Percentiles rank a stretch among this genome's conserved stretches.
Evolutionary conservation across 768 basidiomycete genomes (phyloP).

Genomic region (Agaricus subrufescens): DNA sequence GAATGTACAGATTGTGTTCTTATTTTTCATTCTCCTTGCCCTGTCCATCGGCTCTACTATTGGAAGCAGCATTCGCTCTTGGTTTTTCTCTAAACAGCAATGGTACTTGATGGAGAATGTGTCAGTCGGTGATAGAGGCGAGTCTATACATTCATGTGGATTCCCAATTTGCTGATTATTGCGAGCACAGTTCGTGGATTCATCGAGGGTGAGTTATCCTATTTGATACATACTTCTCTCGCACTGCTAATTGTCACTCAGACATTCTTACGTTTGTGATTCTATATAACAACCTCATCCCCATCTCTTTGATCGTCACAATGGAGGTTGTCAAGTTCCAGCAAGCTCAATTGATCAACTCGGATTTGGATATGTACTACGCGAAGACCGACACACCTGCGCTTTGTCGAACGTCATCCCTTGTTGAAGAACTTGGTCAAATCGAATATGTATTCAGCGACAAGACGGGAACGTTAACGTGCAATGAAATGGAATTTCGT

Average conservation of each 20-base stretch:
- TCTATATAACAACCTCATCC: constrained; percentile 98
- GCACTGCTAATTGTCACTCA: constrained; percentile 24
- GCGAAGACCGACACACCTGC: constrained; percentile 93
- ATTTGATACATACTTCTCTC: constrained; percentile 1
- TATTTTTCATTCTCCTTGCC: constrained; percentile 83
- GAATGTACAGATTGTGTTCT: constrained; percentile 92
- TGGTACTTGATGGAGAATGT: constrained; percentile 83
- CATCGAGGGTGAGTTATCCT: constrained; percentile 58
- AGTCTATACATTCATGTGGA: constrained; percentile 15
- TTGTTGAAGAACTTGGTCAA: constrained; percentile 97
- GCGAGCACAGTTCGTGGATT: constrained; percentile 61
- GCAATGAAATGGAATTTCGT: constrained; percentile 98
- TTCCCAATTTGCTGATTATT: neutral
- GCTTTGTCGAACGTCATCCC: constrained; percentile 93
- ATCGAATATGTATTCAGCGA: constrained; percentile 96
- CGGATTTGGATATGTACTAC: constrained; percentile 98
- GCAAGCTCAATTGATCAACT: constrained; percentile 96
- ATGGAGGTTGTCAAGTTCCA: constrained; percentile 99
- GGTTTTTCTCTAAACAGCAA: constrained; percentile 82
- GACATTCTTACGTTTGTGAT: constrained; percentile 99
- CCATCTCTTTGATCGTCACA: constrained; percentile 97
- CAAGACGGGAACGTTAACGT: constrained; percentile 92
- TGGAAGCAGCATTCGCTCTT: constrained; percentile 86
- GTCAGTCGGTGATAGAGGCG: constrained; percentile 61
- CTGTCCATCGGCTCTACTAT: constrained; percentile 90